Evolutionary conservation across 1,284 basidiomycete genomes (phyloP).

Genomic region (Amylostereum areolatum): DNA sequence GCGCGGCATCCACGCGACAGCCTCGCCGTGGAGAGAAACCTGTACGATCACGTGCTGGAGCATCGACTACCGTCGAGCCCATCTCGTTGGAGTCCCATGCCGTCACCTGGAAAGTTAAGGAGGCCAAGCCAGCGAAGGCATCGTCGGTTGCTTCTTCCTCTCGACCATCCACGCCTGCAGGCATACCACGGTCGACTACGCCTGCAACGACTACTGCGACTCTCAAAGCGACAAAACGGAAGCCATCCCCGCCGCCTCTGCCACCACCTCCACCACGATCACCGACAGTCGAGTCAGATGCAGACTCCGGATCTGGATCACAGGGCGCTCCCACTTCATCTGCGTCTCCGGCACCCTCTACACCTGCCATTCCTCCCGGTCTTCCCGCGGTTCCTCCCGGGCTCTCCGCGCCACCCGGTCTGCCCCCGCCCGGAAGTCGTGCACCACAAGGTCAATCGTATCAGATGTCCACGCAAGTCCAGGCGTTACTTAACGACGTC

Average conservation of each 20-base stretch:
- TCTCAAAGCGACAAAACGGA: constrained; percentile 33
- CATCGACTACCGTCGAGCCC: constrained; percentile 21
- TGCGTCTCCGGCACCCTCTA: constrained; percentile 16
- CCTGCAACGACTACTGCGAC: constrained; percentile 39
- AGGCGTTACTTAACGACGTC: constrained; percentile 80
- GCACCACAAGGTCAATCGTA: constrained; percentile 55
- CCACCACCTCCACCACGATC: constrained; percentile 37
- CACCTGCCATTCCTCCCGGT: constrained; percentile 29
- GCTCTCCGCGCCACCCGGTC: constrained; percentile 63
- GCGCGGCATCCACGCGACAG: constrained; percentile 15
- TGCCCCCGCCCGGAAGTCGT: constrained; percentile 43
- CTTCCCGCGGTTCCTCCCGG: constrained; percentile 46
- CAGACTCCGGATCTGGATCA: constrained; percentile 20
- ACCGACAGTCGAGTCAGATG: constrained; percentile 36
- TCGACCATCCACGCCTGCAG: constrained; percentile 55
- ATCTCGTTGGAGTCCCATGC: constrained; percentile 28
- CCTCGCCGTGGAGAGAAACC: constrained; percentile 15
- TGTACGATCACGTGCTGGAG: constrained; percentile 22
- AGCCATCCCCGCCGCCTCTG: constrained; percentile 25
- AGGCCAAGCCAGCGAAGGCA: constrained; percentile 30
- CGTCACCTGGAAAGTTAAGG: constrained; percentile 34
- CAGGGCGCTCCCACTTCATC: constrained; percentile 21
- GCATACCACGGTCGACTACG: constrained; percentile 30
- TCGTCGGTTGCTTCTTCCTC: constrained; percentile 53
- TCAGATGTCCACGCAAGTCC: constrained; percentile 82